These are phyloP conservation scores for Acanthamoeba quina DNA, from an alignment of 208 protist species.

Conservation along the genomic window DNA sequence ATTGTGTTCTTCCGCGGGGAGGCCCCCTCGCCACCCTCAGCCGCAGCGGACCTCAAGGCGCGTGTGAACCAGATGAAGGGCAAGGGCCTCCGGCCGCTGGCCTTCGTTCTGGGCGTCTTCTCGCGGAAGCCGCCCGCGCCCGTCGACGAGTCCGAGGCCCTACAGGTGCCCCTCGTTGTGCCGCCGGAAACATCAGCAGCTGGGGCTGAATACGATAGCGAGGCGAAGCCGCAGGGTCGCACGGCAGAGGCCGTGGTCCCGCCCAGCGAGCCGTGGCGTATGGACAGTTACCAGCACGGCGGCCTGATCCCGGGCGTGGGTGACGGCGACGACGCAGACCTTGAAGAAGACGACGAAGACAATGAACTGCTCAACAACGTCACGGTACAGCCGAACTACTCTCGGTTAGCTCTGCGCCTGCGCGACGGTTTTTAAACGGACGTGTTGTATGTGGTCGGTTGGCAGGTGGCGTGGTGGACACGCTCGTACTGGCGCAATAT, in stretches of 20 bases:
- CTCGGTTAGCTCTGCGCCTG: too few relatives aligned
- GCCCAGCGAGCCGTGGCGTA: background rate
- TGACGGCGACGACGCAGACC: background rate
- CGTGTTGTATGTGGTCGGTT: background rate
- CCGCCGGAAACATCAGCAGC: too few relatives aligned
- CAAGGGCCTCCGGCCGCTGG: background rate
- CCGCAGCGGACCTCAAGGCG: slow-evolving; percentile 14
- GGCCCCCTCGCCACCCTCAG: slow-evolving; percentile 6
- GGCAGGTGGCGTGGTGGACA: slow-evolving; percentile 32
- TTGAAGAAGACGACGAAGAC: background rate
- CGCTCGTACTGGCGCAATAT: slow-evolving; percentile 42
- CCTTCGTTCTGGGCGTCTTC: background rate
- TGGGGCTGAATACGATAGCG: background rate
- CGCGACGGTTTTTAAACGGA: too few relatives aligned
- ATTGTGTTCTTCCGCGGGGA: slow-evolving; percentile 64
- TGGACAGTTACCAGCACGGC: slow-evolving; percentile 42
- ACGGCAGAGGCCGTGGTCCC: background rate
- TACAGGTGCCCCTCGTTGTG: background rate
- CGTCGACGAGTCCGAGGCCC: background rate
- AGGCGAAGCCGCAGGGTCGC: background rate
- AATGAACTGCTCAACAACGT: background rate
- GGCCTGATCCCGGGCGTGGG: background rate
- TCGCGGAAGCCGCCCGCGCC: background rate
- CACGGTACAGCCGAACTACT: background rate
- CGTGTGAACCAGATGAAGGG: background rate